Base-by-base conservation (phyloP, 805 yeast species). In the Debaryomyces tyrocola region DNA sequence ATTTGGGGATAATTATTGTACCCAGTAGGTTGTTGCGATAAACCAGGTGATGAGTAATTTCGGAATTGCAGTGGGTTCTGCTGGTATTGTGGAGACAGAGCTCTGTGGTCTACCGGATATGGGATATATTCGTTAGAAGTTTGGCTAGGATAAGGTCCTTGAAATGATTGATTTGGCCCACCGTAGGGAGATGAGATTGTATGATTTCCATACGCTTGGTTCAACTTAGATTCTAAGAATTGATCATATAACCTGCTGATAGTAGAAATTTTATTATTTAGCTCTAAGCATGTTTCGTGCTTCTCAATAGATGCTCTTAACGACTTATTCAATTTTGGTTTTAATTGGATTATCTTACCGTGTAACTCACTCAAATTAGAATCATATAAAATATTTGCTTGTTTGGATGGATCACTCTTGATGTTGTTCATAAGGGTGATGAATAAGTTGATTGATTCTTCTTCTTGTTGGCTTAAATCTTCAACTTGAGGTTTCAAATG, bases 231-330 rank as follows among this genome's bases (percentile, higher is more conserved):
- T 49, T 90, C 96, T 48, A 90, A 70, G 41, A 86, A 75, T 49
- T 78, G 79, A 61, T 90, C 96, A 57, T 90, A 90, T n/a, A 85
- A 70, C 50, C 85, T 77, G 58, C 83, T 79, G 28, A 89, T 84
- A 4, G 90, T 83, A 45, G 87, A 84, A 45, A 90, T 77, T 57
- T 90, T 89, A 40, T 85, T 79, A 66, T 87, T 89, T 80, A 87
- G 73, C 40, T 86, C 88, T 51, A 86, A 77, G 50, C 84, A 77
- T 17, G 67, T 63, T 43, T 89, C 92, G 56, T 89, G 80, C 52
- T 79, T 83, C 33, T 77, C 75, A 28, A 78, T 74, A 2, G 88
- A 73, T 24, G 77, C 79, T 38, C 80, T 74, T 27, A 87, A 64
- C 11, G 85, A 77, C 37, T 73, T 72, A 45, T 84, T 83, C 37